phyloP scores from a whole-genome alignment of 345 rosid genomes.

The Eucalyptus sideroxylon region DNA sequence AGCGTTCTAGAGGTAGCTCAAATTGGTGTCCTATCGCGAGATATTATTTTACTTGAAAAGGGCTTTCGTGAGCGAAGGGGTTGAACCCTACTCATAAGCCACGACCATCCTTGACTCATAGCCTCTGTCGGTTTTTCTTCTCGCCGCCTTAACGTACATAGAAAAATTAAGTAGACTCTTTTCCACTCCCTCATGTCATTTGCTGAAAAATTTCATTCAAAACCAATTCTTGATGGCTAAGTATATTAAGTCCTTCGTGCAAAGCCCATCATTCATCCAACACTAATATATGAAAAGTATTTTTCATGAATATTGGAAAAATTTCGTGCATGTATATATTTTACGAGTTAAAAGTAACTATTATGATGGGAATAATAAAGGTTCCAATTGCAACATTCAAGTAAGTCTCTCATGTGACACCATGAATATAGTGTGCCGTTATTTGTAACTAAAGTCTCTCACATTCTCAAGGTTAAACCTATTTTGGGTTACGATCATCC shows the following conservation, averaged over 20 bases:
- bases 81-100: no score
- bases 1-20: no score
- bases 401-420: background rate
- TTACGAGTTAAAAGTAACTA: background rate
- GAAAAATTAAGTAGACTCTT: background rate
- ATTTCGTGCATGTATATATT: background rate
- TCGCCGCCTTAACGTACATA: background rate
- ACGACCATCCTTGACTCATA: background rate
- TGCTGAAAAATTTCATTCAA: background rate
- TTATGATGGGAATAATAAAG: background rate
- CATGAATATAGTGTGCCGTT: background rate
- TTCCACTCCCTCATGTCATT: background rate
- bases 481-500: background rate
- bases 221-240: background rate
- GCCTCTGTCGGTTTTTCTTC: background rate
- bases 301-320: background rate
- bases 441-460: background rate
- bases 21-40: no score
- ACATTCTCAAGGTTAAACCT: background rate
- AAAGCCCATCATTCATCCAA: background rate
- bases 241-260: background rate
- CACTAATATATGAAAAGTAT: background rate
- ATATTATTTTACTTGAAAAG: no score
- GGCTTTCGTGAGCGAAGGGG: no score
- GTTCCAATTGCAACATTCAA: background rate